Base-by-base conservation (phyloP, 345 rosid species). In the Ceriops decandra region DNA sequence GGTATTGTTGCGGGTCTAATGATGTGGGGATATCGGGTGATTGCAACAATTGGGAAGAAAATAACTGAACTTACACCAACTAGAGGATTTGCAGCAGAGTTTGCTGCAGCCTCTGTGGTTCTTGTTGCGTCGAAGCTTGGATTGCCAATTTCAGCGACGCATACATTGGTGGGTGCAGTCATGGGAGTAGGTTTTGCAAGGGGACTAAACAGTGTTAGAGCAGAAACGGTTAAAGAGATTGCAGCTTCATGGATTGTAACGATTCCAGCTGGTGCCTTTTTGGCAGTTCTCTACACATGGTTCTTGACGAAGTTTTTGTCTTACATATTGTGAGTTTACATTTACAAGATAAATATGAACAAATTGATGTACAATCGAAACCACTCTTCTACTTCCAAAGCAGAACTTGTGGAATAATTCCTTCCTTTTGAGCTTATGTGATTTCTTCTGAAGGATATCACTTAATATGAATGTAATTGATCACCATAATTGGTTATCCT, bases 181-280 rank as follows among this genome's bases (percentile, higher is more conserved):
- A 95, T 95, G 99, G 99, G 99, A 21, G 99, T 95, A 6, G 99
- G 99, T 3, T 91, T 95, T 36, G 99, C 97, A 0, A 86, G 99
- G 60, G 99, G 99, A 22, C 87, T 91, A 53, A 95, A 91, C 64
- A 86, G 83, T 60, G 97, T 95, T 62, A 84, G 97, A 76, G 85
- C 90, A 24, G 99, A 91, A 83, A 90, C 93, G 4, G 96, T 95
- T 64, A 81, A 74, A 81, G 99, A 91, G 81, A 95, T 95, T 15
- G 96, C 87, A 72, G 80, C 83, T 66, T 95, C 99, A 22, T 91
- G 99, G 97, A 84, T 70, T 0, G 92, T 95, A 49, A 95, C 99
- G 0, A 91, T 95, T 53, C 99, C 99, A 26, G 93, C 81, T 46
- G 99, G 99, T 30, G 99, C 89, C n/a, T 28, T 70, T 60, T 79